Conservation (phyloP, 176 grass and related monocot genomes). For the Panicum miliaceum region DNA sequence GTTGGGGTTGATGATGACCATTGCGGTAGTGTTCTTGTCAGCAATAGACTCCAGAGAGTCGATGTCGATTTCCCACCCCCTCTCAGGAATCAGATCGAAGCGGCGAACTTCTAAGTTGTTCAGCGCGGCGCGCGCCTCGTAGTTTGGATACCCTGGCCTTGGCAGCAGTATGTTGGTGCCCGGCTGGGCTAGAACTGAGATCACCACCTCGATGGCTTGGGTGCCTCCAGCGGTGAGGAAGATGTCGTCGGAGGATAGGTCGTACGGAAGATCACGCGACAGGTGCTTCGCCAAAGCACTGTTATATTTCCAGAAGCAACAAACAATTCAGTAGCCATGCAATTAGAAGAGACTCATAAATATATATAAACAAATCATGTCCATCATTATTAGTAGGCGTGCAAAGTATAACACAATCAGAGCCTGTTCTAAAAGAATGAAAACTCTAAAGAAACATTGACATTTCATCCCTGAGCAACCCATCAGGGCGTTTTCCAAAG, state of each 20-base stretch:
- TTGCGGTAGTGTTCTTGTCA: slow-evolving; percentile 61
- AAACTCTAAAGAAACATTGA: not conserved
- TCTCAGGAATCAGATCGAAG: slow-evolving; percentile 61
- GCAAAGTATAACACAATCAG: not conserved
- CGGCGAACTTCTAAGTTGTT: slow-evolving; percentile 44
- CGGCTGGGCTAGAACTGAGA: slow-evolving; percentile 44
- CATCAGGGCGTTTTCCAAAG: no score
- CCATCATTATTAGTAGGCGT: not conserved
- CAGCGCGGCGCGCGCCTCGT: slow-evolving; percentile 40
- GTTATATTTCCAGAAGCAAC: not conserved
- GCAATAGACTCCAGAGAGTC: slow-evolving; percentile 54
- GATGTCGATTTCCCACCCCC: slow-evolving; percentile 61
- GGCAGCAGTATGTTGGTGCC: slow-evolving; percentile 69
- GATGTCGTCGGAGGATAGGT: slow-evolving; percentile 49
- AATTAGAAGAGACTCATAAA: not conserved
- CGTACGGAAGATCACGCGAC: slow-evolving; percentile 52
- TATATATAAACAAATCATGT: not conserved
- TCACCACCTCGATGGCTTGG: slow-evolving; percentile 64
- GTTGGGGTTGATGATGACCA: slow-evolving; percentile 64
- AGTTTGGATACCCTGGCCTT: slow-evolving; percentile 51
- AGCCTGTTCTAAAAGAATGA: not conserved
- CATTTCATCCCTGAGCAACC: no score
- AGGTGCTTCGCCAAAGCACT: slow-evolving; percentile 59
- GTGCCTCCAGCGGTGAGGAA: slow-evolving; percentile 66
- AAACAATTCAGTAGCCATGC: not conserved